phyloP scores from a whole-genome alignment of 371 early-diverging fungal species.

The Mortierella sp. region DNA sequence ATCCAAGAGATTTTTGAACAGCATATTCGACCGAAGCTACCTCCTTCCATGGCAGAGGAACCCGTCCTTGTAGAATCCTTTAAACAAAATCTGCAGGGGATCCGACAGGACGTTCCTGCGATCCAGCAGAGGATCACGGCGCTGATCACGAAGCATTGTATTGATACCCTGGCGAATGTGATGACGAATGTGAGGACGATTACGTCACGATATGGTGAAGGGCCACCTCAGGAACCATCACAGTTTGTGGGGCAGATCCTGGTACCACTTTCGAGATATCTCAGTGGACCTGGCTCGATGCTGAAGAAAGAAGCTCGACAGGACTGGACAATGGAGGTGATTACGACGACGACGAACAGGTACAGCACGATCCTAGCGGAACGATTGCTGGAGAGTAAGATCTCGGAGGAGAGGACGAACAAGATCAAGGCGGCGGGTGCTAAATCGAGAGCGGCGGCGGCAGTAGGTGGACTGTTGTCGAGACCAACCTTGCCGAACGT shows the following conservation, averaged over 20 bases:
- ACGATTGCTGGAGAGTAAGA: slow-evolving; percentile 2
- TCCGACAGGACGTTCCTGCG: slow-evolving; percentile 54
- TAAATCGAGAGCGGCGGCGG: background rate
- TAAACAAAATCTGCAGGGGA: slow-evolving; percentile 21
- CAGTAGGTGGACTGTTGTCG: slow-evolving; percentile 10
- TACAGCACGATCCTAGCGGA: slow-evolving; percentile 28
- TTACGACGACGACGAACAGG: slow-evolving; percentile 26
- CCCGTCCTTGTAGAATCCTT: slow-evolving; percentile 31
- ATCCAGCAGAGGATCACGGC: slow-evolving; percentile 60
- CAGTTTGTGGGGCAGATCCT: slow-evolving; percentile 71
- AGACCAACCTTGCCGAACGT: slow-evolving; percentile 26
- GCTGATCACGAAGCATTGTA: slow-evolving; percentile 64
- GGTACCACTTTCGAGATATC: slow-evolving; percentile 62
- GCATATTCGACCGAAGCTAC: slow-evolving; percentile 31
- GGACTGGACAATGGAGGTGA: slow-evolving; percentile 32
- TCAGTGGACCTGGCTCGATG: slow-evolving; percentile 44
- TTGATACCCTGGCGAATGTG: slow-evolving; percentile 62
- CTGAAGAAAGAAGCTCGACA: slow-evolving; percentile 16
- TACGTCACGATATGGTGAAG: slow-evolving; percentile 32
- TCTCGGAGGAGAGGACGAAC: slow-evolving; percentile 17
- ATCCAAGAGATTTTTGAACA: slow-evolving; percentile 25
- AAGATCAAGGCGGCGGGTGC: slow-evolving; percentile 28
- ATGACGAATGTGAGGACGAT: slow-evolving; percentile 65
- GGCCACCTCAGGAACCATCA: slow-evolving; percentile 67
- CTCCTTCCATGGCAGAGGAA: slow-evolving; percentile 37